Conservation (phyloP, 257 asterid genomes). For the Jasminum sambac region DNA sequence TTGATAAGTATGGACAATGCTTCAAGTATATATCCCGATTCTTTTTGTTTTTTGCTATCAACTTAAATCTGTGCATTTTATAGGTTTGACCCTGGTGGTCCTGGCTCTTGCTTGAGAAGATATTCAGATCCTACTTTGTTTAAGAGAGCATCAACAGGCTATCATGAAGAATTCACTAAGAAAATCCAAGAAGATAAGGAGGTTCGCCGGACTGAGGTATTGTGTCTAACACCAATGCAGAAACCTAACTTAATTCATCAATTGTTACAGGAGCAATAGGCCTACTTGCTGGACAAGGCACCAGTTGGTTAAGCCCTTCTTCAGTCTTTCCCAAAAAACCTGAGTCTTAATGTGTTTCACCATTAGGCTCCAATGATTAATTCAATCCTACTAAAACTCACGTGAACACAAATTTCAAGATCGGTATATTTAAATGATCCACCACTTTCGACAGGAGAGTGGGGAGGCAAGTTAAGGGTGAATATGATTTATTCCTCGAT, state of each 20-base stretch:
- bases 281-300: not conserved
- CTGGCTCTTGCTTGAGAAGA: constrained; percentile 95
- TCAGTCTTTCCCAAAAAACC: too few species aligned
- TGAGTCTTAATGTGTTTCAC: too few species aligned
- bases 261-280: not conserved
- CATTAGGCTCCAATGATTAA: too few species aligned
- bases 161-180: constrained; percentile 50
- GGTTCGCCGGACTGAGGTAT: constrained; percentile 79
- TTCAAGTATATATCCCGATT: constrained; percentile 7
- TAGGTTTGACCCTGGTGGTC: constrained; percentile 91
- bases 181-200: constrained; percentile 56
- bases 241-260: not conserved
- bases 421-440: too few species aligned
- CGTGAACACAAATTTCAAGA: too few species aligned
- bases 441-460: too few species aligned
- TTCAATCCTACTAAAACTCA: too few species aligned
- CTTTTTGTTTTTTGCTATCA: constrained; percentile 20
- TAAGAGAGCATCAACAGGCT: constrained; percentile 68
- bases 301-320: not conserved
- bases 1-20: constrained; percentile 70
- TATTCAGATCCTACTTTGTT: constrained; percentile 95
- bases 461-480: too few species aligned
- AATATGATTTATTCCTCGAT: too few species aligned
- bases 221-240: constrained; percentile 14
- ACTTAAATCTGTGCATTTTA: constrained; percentile 20